These are phyloP conservation scores for Penicillium sumatraense DNA, from an alignment of 2,329 filamentous ascomycete genomes.

Conservation along the genomic window DNA sequence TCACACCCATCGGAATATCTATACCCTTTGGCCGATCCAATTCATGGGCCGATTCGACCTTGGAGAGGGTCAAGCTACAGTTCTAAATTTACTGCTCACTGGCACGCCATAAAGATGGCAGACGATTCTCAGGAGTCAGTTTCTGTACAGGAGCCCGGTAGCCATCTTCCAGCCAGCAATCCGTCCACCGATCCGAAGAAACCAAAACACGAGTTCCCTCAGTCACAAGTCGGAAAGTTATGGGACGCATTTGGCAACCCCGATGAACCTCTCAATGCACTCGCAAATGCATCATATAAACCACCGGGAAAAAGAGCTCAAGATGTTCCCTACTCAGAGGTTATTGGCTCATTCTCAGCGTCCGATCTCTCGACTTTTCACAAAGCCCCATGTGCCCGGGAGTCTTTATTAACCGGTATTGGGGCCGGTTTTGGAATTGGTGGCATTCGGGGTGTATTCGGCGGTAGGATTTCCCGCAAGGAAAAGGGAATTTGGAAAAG, in stretches of 20 bases:
- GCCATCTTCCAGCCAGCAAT: constrained; percentile 22
- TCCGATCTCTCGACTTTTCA: constrained; percentile 66
- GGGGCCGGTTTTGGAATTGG: constrained; percentile 77
- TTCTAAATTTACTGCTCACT: constrained; percentile 7
- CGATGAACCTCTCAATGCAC: constrained; percentile 56
- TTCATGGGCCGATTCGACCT: neutral
- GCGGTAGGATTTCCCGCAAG: constrained; percentile 59
- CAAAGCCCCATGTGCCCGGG: constrained; percentile 80
- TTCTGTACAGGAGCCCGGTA: constrained; percentile 16
- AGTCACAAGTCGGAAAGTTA: constrained; percentile 53
- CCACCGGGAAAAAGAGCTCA: constrained; percentile 62
- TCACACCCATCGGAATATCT: constrained; percentile 11
- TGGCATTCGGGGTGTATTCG: constrained; percentile 72
- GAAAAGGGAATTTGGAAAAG: neutral
- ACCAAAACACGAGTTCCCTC: constrained; percentile 47
- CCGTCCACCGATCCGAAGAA: constrained; percentile 32
- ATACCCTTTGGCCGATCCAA: neutral
- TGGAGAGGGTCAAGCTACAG: constrained; percentile 6
- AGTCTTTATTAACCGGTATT: constrained; percentile 83
- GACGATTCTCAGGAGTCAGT: constrained; percentile 42
- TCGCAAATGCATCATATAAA: constrained; percentile 62
- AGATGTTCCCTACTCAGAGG: constrained; percentile 47
- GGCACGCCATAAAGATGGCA: constrained; percentile 42
- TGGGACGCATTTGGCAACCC: constrained; percentile 54
- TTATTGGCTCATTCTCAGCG: constrained; percentile 52